Base-by-base conservation (phyloP, 768 basidiomycete species). In the Leccinum barrowsii region DNA sequence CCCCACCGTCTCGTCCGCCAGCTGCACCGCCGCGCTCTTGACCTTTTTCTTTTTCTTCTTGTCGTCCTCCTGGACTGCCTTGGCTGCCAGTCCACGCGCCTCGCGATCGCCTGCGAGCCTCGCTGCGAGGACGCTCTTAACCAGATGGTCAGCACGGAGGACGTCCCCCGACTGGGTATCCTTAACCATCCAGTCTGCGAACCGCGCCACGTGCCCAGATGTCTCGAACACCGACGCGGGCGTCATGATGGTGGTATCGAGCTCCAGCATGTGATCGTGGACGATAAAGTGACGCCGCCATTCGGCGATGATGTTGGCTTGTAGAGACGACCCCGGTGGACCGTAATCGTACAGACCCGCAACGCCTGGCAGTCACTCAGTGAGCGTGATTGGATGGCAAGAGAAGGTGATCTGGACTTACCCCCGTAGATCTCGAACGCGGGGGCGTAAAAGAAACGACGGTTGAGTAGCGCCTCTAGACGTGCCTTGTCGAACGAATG, bases 171-270 rank as follows among this genome's bases (percentile, higher is more conserved):
- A 95, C 78, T 92, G 86, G 24, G 79, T 78, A 66, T 98, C 96
- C 77, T 96, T 97, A 69, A 93, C 92, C 96, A 98, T 98, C 96
- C 95, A 99, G 71, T 99, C 97, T 5, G 96, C 92, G 70, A 98
- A 99, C 63, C 95, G 85, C 46, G 94, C 95, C 60, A 98, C 96
- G 76, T 98, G 97, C 28, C 97, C 95, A 34, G 94, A 98, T 1
- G 96, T 87, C 74, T 97, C 95, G 70, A 98, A 95, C 10, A 98
- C 95, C 12, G 94, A 79, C 3, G 91, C 84, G 15, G 96, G 90
- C 0, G 96, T 98, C 88, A 98, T 97, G 76, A 97, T 88, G 40
- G 97, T 98, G 24, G 95, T 98, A 69, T 98, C 96, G 63, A 98
- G 85, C 75, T 98, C 96, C 65, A 96, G 86, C 97, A 98, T 99